Evolutionary conservation across 139 green algal species (phyloP).

Genomic region (Tetradesmus lagerheimii): DNA sequence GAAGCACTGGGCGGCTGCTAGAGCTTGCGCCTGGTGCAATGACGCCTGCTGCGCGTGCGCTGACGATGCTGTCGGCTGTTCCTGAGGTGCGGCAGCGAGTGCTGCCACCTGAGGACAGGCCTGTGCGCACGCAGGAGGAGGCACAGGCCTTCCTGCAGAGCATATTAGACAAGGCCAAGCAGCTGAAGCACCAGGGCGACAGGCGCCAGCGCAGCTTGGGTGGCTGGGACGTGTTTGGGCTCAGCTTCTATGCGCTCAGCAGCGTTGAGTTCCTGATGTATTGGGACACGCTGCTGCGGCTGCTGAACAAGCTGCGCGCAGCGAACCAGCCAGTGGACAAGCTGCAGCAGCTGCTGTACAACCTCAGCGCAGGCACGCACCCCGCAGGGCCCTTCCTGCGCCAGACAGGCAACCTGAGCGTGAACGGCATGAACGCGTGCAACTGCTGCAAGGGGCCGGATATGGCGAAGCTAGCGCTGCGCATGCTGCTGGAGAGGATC

Average conservation of each 20-base stretch:
- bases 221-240: slow-evolving; percentile 43
- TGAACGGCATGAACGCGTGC: not conserved
- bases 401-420: not conserved
- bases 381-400: slow-evolving; percentile 13
- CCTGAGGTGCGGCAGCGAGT: slow-evolving; percentile 6
- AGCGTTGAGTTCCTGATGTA: slow-evolving; percentile 42
- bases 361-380: not conserved
- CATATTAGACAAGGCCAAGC: slow-evolving; percentile 29
- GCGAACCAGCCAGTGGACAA: not conserved
- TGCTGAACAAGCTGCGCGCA: not conserved
- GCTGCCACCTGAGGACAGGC: not conserved
- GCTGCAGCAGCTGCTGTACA: slow-evolving; percentile 4
- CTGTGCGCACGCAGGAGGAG: slow-evolving; percentile 20
- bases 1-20: not conserved
- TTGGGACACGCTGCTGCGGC: slow-evolving; percentile 10
- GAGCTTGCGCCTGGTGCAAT: slow-evolving; percentile 21
- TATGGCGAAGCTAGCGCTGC: slow-evolving; percentile 41
- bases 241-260: slow-evolving; percentile 34
- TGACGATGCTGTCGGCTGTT: not conserved
- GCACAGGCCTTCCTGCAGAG: slow-evolving; percentile 1
- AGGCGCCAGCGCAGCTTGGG: not conserved
- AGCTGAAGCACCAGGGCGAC: slow-evolving; percentile 36
- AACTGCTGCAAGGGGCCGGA: slow-evolving; percentile 33
- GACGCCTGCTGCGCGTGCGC: slow-evolving; percentile 15
- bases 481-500: slow-evolving; percentile 47